phyloP scores from a whole-genome alignment of 169 alveolate genomes.

The Besnoitia besnoiti region DNA sequence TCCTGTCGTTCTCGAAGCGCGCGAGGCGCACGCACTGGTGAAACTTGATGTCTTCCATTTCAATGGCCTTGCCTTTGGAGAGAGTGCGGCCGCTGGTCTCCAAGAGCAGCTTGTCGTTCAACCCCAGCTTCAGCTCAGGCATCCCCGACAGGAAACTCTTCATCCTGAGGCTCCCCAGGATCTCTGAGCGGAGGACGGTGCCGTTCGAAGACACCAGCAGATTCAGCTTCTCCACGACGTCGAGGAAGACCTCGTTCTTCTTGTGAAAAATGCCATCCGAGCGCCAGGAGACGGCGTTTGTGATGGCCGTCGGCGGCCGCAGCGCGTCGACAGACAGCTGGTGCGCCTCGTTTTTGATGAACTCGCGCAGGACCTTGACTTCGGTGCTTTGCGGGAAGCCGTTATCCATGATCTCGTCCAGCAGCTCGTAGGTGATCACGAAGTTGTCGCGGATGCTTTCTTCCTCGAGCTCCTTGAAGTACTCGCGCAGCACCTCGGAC shows the following conservation, averaged over 20 bases:
- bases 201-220: conserved; percentile 85
- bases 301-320: conserved; percentile 92
- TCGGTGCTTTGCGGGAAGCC: conserved; percentile 97
- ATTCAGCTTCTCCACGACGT: conserved; percentile 97
- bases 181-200: conserved; percentile 96
- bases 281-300: conserved; percentile 93
- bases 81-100: conserved; percentile 73
- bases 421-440: conserved; percentile 97
- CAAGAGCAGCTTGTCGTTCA: conserved; percentile 94
- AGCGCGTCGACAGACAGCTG: conserved; percentile 82
- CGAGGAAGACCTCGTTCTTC: conserved; percentile 98
- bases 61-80: conserved; percentile 84
- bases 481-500: conserved; percentile 91
- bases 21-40: conserved; percentile 93
- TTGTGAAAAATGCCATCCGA: conserved; percentile 97
- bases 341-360: conserved; percentile 93
- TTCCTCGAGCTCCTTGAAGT: conserved; percentile 97
- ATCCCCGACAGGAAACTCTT: conserved; percentile 97
- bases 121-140: conserved; percentile 98
- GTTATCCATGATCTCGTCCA: conserved; percentile 99
- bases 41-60: conserved; percentile 98
- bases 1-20: conserved; percentile 95
- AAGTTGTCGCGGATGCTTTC: conserved; percentile 99
- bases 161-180: conserved; percentile 96
- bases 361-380: conserved; percentile 92